phyloP scores from a whole-genome alignment of 1,284 basidiomycete species.

The Puccinia coronata region DNA sequence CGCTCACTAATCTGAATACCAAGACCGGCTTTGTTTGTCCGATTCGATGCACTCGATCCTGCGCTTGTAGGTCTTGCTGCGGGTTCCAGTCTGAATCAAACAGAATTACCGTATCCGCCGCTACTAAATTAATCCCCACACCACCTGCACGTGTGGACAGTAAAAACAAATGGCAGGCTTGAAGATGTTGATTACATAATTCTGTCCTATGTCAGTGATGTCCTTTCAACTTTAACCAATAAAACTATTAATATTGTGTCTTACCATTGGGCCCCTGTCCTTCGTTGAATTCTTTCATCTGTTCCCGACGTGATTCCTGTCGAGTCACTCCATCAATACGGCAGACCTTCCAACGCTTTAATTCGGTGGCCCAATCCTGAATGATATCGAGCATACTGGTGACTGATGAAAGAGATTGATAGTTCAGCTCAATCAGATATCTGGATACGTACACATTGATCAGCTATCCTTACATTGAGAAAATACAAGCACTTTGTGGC shows the following conservation, averaged over 20 bases:
- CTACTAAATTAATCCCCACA: constrained; percentile 78
- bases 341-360: constrained; percentile 78
- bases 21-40: constrained; percentile 52
- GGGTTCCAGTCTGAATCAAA: constrained; percentile 96
- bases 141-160: constrained; percentile 91
- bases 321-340: constrained; percentile 85
- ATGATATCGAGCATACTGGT: constrained; percentile 94
- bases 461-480: constrained; percentile 65
- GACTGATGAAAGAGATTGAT: constrained; percentile 61
- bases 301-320: constrained; percentile 74
- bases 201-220: background rate
- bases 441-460: background rate
- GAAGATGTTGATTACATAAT: too few species aligned
- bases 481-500: constrained; percentile 90
- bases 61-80: constrained; percentile 93
- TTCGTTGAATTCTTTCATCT: constrained; percentile 83
- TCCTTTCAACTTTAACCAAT: background rate
- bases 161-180: constrained; percentile 73
- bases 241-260: background rate
- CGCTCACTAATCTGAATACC: constrained; percentile 81
- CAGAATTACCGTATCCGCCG: constrained; percentile 91
- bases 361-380: constrained; percentile 81
- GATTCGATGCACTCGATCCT: constrained; percentile 69
- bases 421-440: background rate
- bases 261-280: constrained; percentile 66